Percentiles rank a stretch among this genome's conserved stretches.
Conservation (phyloP, 805 yeast genomes). For the Cyberlindnera veronae region DNA sequence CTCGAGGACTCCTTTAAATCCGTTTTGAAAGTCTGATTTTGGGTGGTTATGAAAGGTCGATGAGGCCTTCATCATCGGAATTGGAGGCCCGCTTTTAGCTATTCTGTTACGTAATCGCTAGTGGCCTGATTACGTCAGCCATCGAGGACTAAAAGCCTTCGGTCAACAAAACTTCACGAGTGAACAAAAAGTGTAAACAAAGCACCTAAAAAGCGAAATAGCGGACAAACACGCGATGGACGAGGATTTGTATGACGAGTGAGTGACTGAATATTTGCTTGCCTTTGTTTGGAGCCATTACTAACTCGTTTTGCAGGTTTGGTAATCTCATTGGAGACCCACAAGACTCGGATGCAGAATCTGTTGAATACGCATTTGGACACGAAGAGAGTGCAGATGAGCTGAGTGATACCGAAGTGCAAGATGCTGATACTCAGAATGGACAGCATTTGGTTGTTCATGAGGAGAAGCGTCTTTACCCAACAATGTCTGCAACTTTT, state of each 20-base stretch:
- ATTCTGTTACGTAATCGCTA: no score
- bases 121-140: no score
- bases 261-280: constrained; percentile 14
- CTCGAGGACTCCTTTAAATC: no score
- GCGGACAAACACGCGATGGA: constrained; percentile 37
- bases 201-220: background rate
- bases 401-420: background rate
- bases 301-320: constrained; percentile 33
- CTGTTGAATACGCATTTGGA: constrained; percentile 20
- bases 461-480: constrained; percentile 44
- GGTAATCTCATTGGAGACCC: constrained; percentile 63
- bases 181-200: background rate
- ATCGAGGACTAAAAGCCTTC: no score
- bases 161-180: constrained; percentile 1
- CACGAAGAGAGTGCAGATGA: constrained; percentile 28
- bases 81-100: no score
- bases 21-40: no score
- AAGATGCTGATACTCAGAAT: constrained; percentile 6
- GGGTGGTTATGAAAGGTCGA: no score
- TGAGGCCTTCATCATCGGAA: no score
- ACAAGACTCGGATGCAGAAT: constrained; percentile 44
- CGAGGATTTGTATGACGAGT: constrained; percentile 75
- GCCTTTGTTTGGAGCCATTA: background rate
- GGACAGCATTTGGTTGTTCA: constrained; percentile 30
- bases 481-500: constrained; percentile 43